Conservation (phyloP, 345 rosid genomes). For the Citrus reticulata region DNA sequence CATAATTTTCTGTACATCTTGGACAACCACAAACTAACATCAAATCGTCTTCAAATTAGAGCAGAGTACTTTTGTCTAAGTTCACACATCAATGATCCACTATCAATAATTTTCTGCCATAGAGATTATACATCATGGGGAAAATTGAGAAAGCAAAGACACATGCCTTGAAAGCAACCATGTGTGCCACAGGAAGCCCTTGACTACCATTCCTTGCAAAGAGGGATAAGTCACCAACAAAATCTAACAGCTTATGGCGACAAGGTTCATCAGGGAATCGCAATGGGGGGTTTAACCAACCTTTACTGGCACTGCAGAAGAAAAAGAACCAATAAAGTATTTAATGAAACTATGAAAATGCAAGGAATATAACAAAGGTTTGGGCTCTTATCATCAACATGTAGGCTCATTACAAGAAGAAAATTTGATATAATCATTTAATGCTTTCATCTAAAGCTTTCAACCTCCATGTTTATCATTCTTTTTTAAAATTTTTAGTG, state of each 20-base stretch:
- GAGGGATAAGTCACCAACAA: conserved; percentile 83
- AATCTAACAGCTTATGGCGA: conserved; percentile 87
- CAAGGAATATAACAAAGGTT: neutral
- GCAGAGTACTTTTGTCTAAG: neutral
- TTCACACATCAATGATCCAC: neutral
- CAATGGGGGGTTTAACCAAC: conserved; percentile 89
- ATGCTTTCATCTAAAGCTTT: neutral
- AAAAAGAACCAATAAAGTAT: neutral
- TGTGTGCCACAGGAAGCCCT: conserved; percentile 80
- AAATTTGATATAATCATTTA: neutral
- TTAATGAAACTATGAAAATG: neutral
- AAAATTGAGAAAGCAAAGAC: neutral
- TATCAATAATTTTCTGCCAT: neutral
- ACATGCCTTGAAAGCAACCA: conserved; percentile 67
- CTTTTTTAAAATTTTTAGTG: no score
- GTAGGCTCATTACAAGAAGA: neutral
- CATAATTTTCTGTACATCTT: neutral
- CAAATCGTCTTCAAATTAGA: neutral
- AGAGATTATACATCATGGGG: neutral
- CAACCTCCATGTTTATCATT: neutral
- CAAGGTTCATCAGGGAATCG: conserved; percentile 71
- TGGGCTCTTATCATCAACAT: neutral
- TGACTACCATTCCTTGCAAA: conserved; percentile 63
- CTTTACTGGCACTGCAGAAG: conserved; percentile 52
- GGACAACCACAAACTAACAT: neutral